Conservation (phyloP, 768 basidiomycete species). For the Sistotremastrum niveocremeum region DNA sequence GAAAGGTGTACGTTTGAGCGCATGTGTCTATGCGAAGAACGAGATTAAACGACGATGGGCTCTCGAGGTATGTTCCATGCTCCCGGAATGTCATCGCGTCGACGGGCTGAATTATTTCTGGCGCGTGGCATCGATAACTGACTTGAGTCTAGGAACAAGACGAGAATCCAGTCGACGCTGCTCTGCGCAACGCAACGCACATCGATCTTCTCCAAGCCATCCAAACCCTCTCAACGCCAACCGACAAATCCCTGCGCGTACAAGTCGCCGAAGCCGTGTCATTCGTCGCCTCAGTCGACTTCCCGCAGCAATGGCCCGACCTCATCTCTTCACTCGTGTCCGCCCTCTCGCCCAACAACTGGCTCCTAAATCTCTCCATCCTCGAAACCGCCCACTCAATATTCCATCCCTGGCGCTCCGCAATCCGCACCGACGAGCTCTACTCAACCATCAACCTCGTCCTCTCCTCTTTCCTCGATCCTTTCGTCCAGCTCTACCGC, state of each 20-base stretch:
- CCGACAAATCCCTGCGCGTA: conserved; percentile 59
- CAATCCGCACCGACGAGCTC: conserved; percentile 74
- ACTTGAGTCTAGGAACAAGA: conserved; percentile 31
- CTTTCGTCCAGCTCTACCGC: conserved; percentile 76
- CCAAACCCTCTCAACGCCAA: conserved; percentile 65
- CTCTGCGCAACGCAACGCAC: conserved; percentile 64
- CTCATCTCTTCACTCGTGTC: conserved; percentile 86
- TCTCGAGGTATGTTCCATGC: conserved; percentile 39
- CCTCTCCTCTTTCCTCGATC: conserved; percentile 64
- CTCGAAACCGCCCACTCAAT: conserved; percentile 94
- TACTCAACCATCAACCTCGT: conserved; percentile 90
- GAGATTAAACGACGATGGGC: conserved; percentile 79
- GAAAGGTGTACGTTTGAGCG: conserved; percentile 66
- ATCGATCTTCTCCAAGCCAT: conserved; percentile 79
- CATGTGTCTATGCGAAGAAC: conserved; percentile 88
- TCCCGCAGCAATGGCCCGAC: conserved; percentile 78
- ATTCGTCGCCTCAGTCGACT: conserved; percentile 83
- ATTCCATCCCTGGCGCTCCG: conserved; percentile 85
- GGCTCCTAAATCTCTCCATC: conserved; percentile 78
- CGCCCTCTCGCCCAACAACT: conserved; percentile 70
- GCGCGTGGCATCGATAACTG: background rate
- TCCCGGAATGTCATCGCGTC: conserved; percentile 2
- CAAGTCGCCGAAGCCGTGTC: conserved; percentile 92
- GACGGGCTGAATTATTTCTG: background rate
- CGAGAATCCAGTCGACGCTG: conserved; percentile 51